These are phyloP conservation scores for Annulohypoxylon bovei DNA, from an alignment of 495 filamentous ascomycete species.

Conservation along the genomic window DNA sequence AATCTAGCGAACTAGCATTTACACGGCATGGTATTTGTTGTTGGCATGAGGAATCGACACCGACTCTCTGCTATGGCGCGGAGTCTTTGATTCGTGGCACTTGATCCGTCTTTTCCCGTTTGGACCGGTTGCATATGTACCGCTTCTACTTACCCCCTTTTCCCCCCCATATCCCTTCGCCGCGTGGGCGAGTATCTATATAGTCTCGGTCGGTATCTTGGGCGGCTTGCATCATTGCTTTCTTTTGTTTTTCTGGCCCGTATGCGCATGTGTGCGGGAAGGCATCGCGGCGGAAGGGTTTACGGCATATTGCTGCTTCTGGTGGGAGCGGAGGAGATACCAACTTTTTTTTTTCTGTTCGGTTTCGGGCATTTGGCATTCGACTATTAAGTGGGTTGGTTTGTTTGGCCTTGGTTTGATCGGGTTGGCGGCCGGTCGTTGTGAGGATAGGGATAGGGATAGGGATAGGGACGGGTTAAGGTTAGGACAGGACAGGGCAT, in stretches of 20 bases:
- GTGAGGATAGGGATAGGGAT: not conserved
- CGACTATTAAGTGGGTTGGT: no score
- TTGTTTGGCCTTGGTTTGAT: no score
- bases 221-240: conserved; percentile 17
- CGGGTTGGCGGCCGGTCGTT: not conserved
- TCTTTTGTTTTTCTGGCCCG: not conserved
- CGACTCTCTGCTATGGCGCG: not conserved
- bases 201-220: conserved; percentile 15
- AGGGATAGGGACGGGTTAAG: no score
- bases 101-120: not conserved
- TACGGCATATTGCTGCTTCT: no score
- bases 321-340: conserved; percentile 32
- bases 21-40: not conserved
- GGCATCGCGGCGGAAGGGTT: not conserved
- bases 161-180: conserved; percentile 8
- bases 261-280: not conserved
- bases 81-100: not conserved
- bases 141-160: not conserved
- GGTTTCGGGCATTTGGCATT: conserved; percentile 5
- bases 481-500: no score
- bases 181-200: conserved; percentile 2
- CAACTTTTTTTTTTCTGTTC: conserved; percentile 6
- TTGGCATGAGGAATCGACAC: not conserved
- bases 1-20: conserved; percentile 3
- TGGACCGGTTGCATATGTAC: conserved; percentile 26